A percentile compares a stretch with the other conserved stretches of the same genome.
phyloP scores from a whole-genome alignment of 495 filamentous ascomycete genomes.

The Rhypophila decipiens region DNA sequence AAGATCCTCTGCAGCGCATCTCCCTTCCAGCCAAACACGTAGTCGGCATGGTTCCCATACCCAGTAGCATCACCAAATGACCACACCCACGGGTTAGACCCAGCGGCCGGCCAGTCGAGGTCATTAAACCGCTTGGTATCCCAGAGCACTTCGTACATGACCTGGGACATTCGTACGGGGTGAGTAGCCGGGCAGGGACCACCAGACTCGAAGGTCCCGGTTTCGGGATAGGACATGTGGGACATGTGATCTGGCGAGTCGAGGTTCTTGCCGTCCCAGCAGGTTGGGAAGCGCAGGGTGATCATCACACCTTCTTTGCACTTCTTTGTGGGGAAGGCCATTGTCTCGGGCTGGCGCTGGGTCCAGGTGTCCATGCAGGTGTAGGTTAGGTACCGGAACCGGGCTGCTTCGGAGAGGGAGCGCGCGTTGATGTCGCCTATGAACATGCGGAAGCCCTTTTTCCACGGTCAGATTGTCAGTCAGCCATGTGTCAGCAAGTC shows the following conservation, averaged over 20 bases:
- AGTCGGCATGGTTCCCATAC: conserved; percentile 31
- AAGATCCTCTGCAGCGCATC: conserved; percentile 31
- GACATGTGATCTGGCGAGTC: conserved; percentile 22
- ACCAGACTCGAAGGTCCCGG: conserved; percentile 28
- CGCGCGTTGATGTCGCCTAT: conserved; percentile 27
- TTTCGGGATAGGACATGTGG: conserved; percentile 33
- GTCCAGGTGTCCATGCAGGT: conserved; percentile 19
- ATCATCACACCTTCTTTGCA: conserved; percentile 31
- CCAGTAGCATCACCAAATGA: conserved; percentile 31
- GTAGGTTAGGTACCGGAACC: conserved; percentile 34
- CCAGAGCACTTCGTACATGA: conserved; percentile 33
- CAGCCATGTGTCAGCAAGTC: too few relatives aligned
- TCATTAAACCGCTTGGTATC: conserved; percentile 29
- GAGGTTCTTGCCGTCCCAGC: conserved; percentile 18
- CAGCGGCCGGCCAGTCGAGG: conserved; percentile 35
- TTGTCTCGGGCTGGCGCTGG: conserved; percentile 20
- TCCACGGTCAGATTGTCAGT: too few relatives aligned
- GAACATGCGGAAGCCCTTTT: conserved; percentile 37
- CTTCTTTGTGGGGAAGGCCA: conserved; percentile 21
- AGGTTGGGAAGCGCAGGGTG: conserved; percentile 25
- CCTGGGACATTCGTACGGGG: conserved; percentile 28
- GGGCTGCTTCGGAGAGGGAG: conserved; percentile 23
- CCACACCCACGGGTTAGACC: conserved; percentile 40
- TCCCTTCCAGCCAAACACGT: conserved; percentile 37
- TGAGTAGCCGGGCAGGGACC: conserved; percentile 29